These are phyloP conservation scores for Tephrocybe rancida DNA, from an alignment of 768 basidiomycete species.

Conservation along the genomic window DNA sequence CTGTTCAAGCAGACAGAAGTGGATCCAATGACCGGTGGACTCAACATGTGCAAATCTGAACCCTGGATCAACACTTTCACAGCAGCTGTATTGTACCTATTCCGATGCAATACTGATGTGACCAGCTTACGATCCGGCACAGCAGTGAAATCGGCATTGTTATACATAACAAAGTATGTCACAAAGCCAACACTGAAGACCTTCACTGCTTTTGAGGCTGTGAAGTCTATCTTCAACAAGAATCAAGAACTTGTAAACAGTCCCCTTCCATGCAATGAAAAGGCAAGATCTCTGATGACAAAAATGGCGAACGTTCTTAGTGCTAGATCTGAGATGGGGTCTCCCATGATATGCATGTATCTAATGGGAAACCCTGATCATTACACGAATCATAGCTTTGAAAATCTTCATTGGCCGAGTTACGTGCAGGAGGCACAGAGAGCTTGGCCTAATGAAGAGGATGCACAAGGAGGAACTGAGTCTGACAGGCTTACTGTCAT, in stretches of 20 bases:
- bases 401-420: slow-evolving; percentile 31
- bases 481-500: too few species aligned
- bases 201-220: slow-evolving; percentile 35
- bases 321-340: slow-evolving; percentile 36
- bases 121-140: slow-evolving; percentile 42
- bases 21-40: slow-evolving; percentile 27
- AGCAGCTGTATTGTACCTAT: slow-evolving; percentile 29
- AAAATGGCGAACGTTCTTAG: slow-evolving; percentile 39
- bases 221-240: slow-evolving; percentile 25
- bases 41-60: slow-evolving; percentile 34
- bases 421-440: slow-evolving; percentile 27
- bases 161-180: slow-evolving; percentile 46
- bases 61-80: slow-evolving; percentile 37
- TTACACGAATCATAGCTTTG: slow-evolving; percentile 37
- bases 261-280: slow-evolving; percentile 13
- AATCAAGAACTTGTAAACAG: slow-evolving; percentile 25
- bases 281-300: slow-evolving; percentile 31
- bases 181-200: slow-evolving; percentile 42
- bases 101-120: slow-evolving; percentile 41
- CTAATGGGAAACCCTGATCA: slow-evolving; percentile 37
- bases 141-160: slow-evolving; percentile 35
- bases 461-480: too few species aligned
- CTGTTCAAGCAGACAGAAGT: slow-evolving; percentile 20
- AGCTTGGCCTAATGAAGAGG: slow-evolving; percentile 12
- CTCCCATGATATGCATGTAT: slow-evolving; percentile 37